phyloP scores from a whole-genome alignment of 768 basidiomycete genomes.

The Serendipita sp. region DNA sequence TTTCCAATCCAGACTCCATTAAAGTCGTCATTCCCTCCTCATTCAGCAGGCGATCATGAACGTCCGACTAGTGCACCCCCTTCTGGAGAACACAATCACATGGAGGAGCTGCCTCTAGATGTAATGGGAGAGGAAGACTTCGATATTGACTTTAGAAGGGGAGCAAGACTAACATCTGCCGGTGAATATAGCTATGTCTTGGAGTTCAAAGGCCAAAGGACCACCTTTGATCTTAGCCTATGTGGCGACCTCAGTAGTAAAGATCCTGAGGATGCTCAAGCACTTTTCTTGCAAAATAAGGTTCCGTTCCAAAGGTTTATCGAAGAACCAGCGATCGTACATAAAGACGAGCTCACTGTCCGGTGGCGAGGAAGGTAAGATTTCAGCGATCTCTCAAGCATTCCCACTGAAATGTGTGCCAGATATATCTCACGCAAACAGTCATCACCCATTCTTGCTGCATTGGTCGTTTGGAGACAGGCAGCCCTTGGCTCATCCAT shows the following conservation, averaged over 20 bases:
- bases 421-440: slow-evolving; percentile 70
- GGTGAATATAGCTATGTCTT: slow-evolving; percentile 20
- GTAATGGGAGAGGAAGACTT: slow-evolving; percentile 16
- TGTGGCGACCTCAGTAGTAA: slow-evolving; percentile 24
- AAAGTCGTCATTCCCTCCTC: slow-evolving; percentile 29
- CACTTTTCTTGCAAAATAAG: slow-evolving; percentile 40
- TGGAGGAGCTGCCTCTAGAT: slow-evolving; percentile 15
- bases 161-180: slow-evolving; percentile 12
- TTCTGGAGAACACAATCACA: neutral
- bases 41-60: slow-evolving; percentile 1
- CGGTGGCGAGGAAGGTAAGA: slow-evolving; percentile 57
- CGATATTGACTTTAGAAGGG: slow-evolving; percentile 17
- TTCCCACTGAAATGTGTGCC: neutral
- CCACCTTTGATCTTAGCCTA: slow-evolving; percentile 63
- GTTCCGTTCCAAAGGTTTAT: slow-evolving; percentile 53
- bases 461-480: slow-evolving; percentile 54
- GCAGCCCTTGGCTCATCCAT: slow-evolving; percentile 16
- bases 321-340: slow-evolving; percentile 42
- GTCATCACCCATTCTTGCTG: slow-evolving; percentile 57
- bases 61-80: slow-evolving; percentile 5
- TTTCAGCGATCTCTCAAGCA: neutral
- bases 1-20: slow-evolving; percentile 70
- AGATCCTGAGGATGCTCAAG: slow-evolving; percentile 34
- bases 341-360: slow-evolving; percentile 52
- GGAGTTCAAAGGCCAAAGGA: slow-evolving; percentile 38